Evolutionary conservation across 208 protist genomes (phyloP).

Genomic region (Kentomonas sorsogonicus): DNA sequence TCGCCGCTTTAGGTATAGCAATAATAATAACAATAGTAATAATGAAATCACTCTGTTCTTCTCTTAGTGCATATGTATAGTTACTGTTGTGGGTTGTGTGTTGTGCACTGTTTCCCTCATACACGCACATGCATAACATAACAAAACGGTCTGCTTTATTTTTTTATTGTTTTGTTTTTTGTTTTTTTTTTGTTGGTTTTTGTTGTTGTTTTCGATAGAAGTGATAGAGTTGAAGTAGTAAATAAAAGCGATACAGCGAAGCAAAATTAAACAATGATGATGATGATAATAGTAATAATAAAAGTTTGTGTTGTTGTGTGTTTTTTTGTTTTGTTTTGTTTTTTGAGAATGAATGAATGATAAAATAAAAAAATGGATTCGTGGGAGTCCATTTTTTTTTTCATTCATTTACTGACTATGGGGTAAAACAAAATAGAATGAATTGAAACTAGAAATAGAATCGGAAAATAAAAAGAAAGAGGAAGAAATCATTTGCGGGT

Average conservation of each 20-base stretch:
- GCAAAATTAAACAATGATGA: no score
- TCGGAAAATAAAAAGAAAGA: constrained; percentile 8
- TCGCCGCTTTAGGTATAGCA: no score
- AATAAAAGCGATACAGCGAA: no score
- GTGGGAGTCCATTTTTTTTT: no score
- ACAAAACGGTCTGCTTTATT: neutral
- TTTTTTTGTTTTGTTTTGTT: neutral
- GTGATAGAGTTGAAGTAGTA: neutral
- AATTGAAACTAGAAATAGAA: constrained; percentile 1
- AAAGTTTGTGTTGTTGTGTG: constrained; percentile 2
- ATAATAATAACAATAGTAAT: no score
- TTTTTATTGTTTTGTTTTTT: neutral
- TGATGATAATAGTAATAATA: constrained; percentile 11
- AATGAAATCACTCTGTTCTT: no score
- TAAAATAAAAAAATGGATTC: constrained; percentile 4
- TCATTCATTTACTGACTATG: no score
- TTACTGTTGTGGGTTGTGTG: no score
- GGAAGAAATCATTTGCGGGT: no score
- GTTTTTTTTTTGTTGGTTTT: neutral
- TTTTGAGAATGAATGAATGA: neutral
- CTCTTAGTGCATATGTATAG: no score
- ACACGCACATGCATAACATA: no score
- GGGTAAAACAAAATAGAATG: constrained; percentile 6
- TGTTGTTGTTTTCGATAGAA: neutral
- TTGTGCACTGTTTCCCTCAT: no score